Evolutionary conservation across 768 basidiomycete species (phyloP).

Genomic region (Suillus occidentalis): DNA sequence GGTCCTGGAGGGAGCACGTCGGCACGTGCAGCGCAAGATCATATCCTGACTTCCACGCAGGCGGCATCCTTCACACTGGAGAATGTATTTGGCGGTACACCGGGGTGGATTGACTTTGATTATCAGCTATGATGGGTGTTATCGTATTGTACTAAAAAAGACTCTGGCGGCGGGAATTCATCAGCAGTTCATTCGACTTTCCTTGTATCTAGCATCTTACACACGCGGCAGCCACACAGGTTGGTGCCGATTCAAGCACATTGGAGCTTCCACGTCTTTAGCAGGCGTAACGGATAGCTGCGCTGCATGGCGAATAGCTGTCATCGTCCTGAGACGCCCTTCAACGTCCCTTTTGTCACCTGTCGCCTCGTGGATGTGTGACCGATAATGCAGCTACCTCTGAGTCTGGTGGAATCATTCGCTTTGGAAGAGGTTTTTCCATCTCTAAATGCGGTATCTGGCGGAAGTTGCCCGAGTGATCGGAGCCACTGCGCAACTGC

Average conservation of each 20-base stretch:
- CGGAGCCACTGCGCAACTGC: conserved; percentile 58
- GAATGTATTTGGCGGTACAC: conserved; percentile 50
- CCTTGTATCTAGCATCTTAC: not conserved
- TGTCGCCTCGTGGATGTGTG: conserved; percentile 27
- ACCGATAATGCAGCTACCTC: conserved; percentile 39
- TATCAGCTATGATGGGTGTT: conserved; percentile 38
- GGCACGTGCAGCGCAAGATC: conserved; percentile 46
- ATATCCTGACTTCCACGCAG: conserved; percentile 37
- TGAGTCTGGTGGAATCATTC: conserved; percentile 29
- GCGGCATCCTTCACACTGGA: conserved; percentile 40
- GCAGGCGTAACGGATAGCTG: conserved; percentile 44
- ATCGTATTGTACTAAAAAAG: not conserved
- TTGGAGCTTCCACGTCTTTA: conserved; percentile 37
- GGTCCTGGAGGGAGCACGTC: conserved; percentile 52
- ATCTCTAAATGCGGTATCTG: conserved; percentile 41
- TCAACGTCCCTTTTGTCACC: conserved; percentile 12
- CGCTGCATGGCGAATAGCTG: conserved; percentile 47
- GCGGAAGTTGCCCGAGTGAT: conserved; percentile 46
- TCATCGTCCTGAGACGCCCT: conserved; percentile 31
- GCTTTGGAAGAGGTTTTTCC: conserved; percentile 41
- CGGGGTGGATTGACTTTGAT: conserved; percentile 55
- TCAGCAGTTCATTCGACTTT: not conserved
- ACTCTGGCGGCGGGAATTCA: not conserved
- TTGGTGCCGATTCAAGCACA: conserved; percentile 30
- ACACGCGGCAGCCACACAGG: conserved; percentile 20